phyloP scores from a whole-genome alignment of 805 yeast genomes.

The Pichia gijzeniarum region DNA sequence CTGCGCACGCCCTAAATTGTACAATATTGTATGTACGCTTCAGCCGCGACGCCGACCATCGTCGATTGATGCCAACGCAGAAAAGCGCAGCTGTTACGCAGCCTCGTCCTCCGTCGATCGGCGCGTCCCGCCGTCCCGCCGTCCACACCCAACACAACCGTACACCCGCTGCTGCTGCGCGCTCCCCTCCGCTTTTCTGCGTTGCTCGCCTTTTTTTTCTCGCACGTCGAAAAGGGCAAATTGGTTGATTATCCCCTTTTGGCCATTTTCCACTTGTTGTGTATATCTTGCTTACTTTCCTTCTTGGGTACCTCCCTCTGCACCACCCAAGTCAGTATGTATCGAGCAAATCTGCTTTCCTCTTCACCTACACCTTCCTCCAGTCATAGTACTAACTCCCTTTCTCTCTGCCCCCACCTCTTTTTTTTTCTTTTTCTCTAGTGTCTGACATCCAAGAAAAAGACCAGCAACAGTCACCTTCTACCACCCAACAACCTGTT shows the following conservation, averaged over 20 bases:
- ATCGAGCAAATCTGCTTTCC: too few relatives aligned
- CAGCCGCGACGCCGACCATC: too few relatives aligned
- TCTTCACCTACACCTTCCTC: too few relatives aligned
- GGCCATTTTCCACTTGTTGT: not conserved
- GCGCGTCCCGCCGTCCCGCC: too few relatives aligned
- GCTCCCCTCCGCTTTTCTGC: too few relatives aligned
- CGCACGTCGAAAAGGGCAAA: conserved; percentile 18
- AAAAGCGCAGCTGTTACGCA: too few relatives aligned
- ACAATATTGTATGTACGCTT: too few relatives aligned
- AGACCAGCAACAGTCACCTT: not conserved
- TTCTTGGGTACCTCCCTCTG: not conserved
- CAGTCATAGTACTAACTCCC: too few relatives aligned
- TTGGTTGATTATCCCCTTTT: conserved; percentile 22
- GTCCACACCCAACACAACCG: not conserved
- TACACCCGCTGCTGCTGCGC: not conserved
- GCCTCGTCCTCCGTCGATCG: too few relatives aligned
- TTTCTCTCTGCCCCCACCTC: not conserved
- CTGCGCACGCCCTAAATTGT: too few relatives aligned
- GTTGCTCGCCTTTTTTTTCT: not conserved
- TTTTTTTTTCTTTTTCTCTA: not conserved
- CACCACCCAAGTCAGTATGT: too few relatives aligned
- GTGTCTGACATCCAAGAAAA: conserved; percentile 7
- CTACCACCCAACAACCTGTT: conserved; percentile 1
- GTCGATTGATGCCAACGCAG: too few relatives aligned
- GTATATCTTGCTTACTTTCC: not conserved